Conservation (phyloP, 164 flowering plant genomes). For the Umbellularia californica region DNA sequence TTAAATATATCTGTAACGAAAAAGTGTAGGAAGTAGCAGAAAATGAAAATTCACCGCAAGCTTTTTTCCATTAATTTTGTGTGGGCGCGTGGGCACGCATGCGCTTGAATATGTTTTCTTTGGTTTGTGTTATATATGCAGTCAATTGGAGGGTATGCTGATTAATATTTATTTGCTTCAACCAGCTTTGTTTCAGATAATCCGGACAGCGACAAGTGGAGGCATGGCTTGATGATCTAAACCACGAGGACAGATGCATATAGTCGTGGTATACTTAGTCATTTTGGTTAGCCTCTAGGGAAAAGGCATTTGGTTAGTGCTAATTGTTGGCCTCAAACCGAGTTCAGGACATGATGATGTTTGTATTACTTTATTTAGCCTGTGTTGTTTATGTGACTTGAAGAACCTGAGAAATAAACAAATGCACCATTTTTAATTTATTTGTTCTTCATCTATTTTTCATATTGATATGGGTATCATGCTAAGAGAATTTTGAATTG, state of each 20-base stretch:
- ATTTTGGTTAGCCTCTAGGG: neutral
- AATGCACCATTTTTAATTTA: neutral
- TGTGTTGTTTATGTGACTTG: neutral
- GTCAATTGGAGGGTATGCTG: neutral
- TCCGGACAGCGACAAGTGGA: slow-evolving; percentile 70
- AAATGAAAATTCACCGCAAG: too few species aligned
- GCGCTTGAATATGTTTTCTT: too few species aligned
- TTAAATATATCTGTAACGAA: too few species aligned
- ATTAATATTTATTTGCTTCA: neutral
- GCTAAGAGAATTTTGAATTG: too few species aligned
- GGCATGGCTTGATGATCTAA: slow-evolving; percentile 45
- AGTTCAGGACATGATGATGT: neutral
- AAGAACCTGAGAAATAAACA: neutral
- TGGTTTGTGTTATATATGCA: too few species aligned
- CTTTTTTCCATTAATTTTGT: too few species aligned
- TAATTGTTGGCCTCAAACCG: neutral
- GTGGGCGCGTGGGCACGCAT: too few species aligned
- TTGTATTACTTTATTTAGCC: neutral
- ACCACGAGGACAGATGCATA: neutral
- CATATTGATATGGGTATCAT: too few species aligned
- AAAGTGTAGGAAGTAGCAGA: too few species aligned
- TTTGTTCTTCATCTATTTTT: too few species aligned
- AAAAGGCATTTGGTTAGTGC: neutral
- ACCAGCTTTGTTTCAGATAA: slow-evolving; percentile 76
- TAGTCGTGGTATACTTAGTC: neutral